Evolutionary conservation across 176 grass and related monocot genomes (phyloP).

Genomic region (Oropetium thomaeum): DNA sequence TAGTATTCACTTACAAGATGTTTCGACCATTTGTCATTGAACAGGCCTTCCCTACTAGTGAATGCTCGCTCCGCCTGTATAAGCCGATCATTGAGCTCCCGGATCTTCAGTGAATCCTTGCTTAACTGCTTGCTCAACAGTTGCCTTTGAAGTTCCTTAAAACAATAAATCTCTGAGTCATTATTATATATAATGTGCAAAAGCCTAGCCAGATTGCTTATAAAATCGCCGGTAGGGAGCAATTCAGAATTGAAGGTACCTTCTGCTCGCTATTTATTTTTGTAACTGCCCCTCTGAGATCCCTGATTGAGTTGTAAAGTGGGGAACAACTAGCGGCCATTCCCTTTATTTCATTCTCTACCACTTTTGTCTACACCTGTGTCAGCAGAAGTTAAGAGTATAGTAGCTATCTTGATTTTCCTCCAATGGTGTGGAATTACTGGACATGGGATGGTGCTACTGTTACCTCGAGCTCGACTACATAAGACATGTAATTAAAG

Average conservation of each 20-base stretch:
- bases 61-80: slow-evolving; percentile 84
- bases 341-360: slow-evolving; percentile 43
- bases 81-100: slow-evolving; percentile 67
- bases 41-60: slow-evolving; percentile 67
- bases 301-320: slow-evolving; percentile 60
- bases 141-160: slow-evolving; percentile 50
- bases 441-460: not conserved
- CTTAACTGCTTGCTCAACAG: slow-evolving; percentile 38
- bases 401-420: not conserved
- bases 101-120: slow-evolving; percentile 59
- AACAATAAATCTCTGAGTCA: not conserved
- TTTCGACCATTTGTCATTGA: slow-evolving; percentile 67
- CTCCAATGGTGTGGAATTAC: not conserved
- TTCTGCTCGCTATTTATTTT: slow-evolving; percentile 61
- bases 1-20: slow-evolving; percentile 64
- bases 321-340: slow-evolving; percentile 60
- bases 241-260: slow-evolving; percentile 37
- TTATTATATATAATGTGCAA: not conserved
- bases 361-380: slow-evolving; percentile 40
- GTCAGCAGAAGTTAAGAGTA: not conserved
- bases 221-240: not conserved
- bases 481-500: slow-evolving; percentile 69
- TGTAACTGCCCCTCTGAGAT: slow-evolving; percentile 42
- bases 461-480: slow-evolving; percentile 63
- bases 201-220: not conserved